Conservation (phyloP, 139 green algal genomes). For the Protoeuglena noctilucae region DNA sequence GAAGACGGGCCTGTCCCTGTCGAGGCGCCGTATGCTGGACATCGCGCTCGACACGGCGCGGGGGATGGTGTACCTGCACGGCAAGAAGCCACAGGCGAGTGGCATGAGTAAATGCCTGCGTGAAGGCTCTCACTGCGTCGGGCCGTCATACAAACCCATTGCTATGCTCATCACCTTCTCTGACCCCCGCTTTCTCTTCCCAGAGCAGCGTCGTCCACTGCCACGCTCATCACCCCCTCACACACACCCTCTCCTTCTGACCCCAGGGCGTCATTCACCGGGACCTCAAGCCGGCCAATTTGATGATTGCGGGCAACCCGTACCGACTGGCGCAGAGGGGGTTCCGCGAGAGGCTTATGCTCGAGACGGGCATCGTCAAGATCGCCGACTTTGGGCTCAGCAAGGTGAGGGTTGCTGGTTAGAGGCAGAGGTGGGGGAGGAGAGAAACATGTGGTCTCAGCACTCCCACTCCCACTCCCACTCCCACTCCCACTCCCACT, state of each 20-base stretch:
- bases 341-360: conserved; percentile 45
- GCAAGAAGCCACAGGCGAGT: conserved; percentile 28
- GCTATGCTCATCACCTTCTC: background rate
- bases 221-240: background rate
- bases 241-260: background rate
- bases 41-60: conserved; percentile 66
- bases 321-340: conserved; percentile 27
- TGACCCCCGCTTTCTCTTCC: background rate
- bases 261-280: conserved; percentile 29
- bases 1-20: background rate
- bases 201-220: background rate
- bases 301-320: conserved; percentile 58
- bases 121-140: conserved; percentile 34
- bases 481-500: conserved; percentile 4
- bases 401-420: conserved; percentile 24
- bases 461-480: conserved; percentile 30
- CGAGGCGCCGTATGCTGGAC: conserved; percentile 33
- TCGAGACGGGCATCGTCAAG: conserved; percentile 55
- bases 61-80: conserved; percentile 76
- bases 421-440: background rate
- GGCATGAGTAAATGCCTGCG: too few relatives aligned
- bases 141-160: background rate
- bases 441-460: conserved; percentile 4
- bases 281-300: conserved; percentile 80
- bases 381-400: conserved; percentile 77